These are phyloP conservation scores for Amphibolis antarctica DNA, from an alignment of 106 monocot species.

Conservation along the genomic window DNA sequence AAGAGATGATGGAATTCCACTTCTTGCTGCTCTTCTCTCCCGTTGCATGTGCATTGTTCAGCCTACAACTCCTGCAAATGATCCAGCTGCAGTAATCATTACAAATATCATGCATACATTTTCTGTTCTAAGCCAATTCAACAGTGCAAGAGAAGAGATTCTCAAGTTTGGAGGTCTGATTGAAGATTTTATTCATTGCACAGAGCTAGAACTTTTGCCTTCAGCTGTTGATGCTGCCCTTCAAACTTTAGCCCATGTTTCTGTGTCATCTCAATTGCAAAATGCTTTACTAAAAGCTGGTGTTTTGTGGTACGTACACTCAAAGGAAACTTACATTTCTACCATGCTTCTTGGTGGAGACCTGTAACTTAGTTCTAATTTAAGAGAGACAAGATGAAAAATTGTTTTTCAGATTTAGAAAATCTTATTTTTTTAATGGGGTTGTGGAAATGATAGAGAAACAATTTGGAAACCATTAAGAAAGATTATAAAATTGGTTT, in stretches of 20 bases:
- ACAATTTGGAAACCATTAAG: no score
- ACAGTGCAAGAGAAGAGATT: slow-evolving; percentile 76
- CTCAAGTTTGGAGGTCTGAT: slow-evolving; percentile 82
- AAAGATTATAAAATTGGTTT: neutral
- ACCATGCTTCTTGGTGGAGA: neutral
- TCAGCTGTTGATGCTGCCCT: slow-evolving; percentile 92
- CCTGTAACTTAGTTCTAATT: neutral
- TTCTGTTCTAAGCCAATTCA: slow-evolving; percentile 87
- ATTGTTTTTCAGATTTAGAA: no score
- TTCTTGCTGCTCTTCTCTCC: slow-evolving; percentile 81
- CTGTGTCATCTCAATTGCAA: slow-evolving; percentile 72
- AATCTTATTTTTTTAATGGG: no score
- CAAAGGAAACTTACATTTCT: neutral
- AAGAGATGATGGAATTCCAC: slow-evolving; percentile 88
- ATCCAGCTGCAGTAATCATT: slow-evolving; percentile 83
- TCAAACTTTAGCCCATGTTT: slow-evolving; percentile 79
- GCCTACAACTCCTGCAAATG: slow-evolving; percentile 86
- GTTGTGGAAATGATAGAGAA: no score
- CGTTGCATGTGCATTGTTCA: slow-evolving; percentile 92
- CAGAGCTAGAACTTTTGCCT: slow-evolving; percentile 74
- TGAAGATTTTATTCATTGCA: slow-evolving; percentile 88
- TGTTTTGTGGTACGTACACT: slow-evolving; percentile 56
- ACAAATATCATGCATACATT: slow-evolving; percentile 89
- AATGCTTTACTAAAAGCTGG: slow-evolving; percentile 79
- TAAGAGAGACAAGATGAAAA: neutral